Evolutionary conservation across 768 basidiomycete species (phyloP).

Genomic region (Kwoniella mangroviensis): DNA sequence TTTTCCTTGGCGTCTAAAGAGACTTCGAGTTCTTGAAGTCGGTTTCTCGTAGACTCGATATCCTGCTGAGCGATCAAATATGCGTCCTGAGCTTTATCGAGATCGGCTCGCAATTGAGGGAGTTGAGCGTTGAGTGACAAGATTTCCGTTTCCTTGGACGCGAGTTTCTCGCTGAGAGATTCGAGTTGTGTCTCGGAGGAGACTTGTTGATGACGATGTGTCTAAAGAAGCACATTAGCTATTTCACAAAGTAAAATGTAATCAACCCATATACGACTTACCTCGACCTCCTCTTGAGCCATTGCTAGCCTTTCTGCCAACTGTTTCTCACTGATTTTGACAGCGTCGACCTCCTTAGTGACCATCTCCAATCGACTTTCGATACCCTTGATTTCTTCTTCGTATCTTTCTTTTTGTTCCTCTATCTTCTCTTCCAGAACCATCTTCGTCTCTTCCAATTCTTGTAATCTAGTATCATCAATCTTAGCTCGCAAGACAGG

Average conservation of each 20-base stretch:
- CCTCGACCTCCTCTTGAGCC: not conserved
- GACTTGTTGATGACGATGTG: not conserved
- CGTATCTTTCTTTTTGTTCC: not conserved
- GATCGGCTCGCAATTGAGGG: constrained; percentile 8
- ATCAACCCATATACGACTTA: constrained; percentile 3
- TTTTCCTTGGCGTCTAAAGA: constrained; percentile 15
- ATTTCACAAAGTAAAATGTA: not conserved
- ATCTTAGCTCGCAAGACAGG: constrained; percentile 12
- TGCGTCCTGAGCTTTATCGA: not conserved
- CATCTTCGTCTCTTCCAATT: constrained; percentile 16
- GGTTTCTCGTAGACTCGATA: not conserved
- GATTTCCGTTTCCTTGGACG: constrained; percentile 2
- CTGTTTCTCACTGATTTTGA: constrained; percentile 2
- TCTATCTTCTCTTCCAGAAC: constrained; percentile 9
- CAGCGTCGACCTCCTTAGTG: not conserved
- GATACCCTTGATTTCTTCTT: constrained; percentile 10
- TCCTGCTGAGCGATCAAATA: not conserved
- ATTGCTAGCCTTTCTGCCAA: not conserved
- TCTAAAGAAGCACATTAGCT: constrained; percentile 5
- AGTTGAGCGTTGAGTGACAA: not conserved
- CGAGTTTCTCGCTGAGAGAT: not conserved
- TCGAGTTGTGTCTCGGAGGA: constrained; percentile 2
- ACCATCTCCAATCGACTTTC: not conserved
- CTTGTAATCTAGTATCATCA: constrained; percentile 11
- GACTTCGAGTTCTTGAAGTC: not conserved